Evolutionary conservation across 1,284 basidiomycete genomes (phyloP).

Genomic region (Gastroboletus turbinatus): DNA sequence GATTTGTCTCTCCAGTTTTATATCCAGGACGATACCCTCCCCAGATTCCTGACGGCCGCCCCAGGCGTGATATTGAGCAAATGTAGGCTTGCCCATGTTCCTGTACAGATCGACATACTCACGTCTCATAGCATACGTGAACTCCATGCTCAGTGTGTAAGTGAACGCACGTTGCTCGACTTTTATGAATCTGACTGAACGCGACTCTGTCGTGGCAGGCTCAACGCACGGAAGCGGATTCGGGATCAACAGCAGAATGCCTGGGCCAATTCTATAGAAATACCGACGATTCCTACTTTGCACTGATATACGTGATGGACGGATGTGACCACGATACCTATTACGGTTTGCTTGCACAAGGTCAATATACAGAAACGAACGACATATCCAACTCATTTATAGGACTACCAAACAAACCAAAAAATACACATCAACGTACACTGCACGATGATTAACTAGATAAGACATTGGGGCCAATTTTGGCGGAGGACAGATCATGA

Average conservation of each 20-base stretch:
- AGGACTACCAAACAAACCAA: not conserved
- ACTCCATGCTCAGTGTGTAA: slow-evolving; percentile 22
- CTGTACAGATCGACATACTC: not conserved
- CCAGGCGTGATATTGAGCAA: slow-evolving; percentile 16
- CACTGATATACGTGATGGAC: not conserved
- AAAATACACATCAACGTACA: not conserved
- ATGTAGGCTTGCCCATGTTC: slow-evolving; percentile 5
- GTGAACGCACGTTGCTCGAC: not conserved
- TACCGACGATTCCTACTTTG: slow-evolving; percentile 8
- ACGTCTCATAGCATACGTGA: slow-evolving; percentile 15
- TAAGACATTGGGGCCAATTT: not conserved
- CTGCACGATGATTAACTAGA: not conserved
- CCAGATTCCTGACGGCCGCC: not conserved
- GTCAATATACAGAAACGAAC: too few species aligned
- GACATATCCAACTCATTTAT: not conserved
- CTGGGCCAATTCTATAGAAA: not conserved
- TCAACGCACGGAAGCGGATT: slow-evolving; percentile 14
- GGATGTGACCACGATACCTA: not conserved
- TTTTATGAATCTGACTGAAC: not conserved
- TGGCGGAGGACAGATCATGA: not conserved
- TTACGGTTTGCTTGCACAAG: not conserved
- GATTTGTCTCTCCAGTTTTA: not conserved
- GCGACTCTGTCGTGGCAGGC: not conserved
- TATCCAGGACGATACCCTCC: not conserved
- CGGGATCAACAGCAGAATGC: slow-evolving; percentile 12